Base-by-base conservation (phyloP, 495 filamentous ascomycete species). In the Aspergillus bridgeri region DNA sequence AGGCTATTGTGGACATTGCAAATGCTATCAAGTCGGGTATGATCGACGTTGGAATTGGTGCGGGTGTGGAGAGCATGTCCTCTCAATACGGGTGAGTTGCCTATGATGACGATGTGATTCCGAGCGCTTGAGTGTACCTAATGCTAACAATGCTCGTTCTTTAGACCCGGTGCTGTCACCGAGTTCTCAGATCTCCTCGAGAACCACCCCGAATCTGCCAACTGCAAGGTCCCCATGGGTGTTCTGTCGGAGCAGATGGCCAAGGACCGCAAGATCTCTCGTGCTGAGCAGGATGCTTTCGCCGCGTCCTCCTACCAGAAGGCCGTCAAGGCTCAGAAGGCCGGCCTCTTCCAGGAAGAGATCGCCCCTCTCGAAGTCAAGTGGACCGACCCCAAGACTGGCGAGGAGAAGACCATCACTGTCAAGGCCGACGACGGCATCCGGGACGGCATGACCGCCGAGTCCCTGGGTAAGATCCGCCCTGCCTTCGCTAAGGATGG, bases 211-310 rank as follows among this genome's bases (percentile, higher is more conserved):
- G 88, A 94, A 71, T 84, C 93, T 42, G 88, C 86, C 65, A 93
- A 96, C 81, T 98, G 94, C 83, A 96, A 95, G 79, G 94, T 98
- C 9, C 89, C 93, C 66, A 98, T 98, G 94, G 95, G 95, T 60
- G 83, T 90, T 2, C 82, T 98, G 33, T 96, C 91, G 52, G 94
- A 98, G 77, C 66, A 92, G 64, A 97, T 98, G 94, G 94, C 94
- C 54, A 88, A 89, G 74, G 90, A 92, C 72, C 80, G 84, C 53
- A 76, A 80, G 49, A 83, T 98, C 65, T 65, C 83, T 48, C 88
- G 94, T 57, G 73, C 79, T 3, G 74, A 76, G 52, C 95, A 98
- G 72, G 94, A 98, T 69, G 81, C 83, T 42, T 98, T 98, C 68
- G 94, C 94, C 7, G 94, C 94, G 3, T 68, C 77, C 3, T 94